Base-by-base conservation (phyloP, 2,329 filamentous ascomycete species). In the Aureobasidium sp. region DNA sequence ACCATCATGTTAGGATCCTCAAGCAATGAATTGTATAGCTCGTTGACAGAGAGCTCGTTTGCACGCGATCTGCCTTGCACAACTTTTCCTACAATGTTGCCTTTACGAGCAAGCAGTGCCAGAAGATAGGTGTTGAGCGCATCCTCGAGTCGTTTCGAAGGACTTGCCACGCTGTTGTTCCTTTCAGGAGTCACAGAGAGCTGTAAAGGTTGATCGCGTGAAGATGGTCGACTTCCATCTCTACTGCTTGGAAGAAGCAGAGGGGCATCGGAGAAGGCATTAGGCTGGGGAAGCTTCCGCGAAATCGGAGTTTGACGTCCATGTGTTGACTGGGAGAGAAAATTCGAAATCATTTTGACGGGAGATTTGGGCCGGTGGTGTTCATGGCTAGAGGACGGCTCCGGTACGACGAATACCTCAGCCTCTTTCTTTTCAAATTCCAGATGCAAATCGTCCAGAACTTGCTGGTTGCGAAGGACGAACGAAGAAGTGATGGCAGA, bases 21-120 rank as follows among this genome's bases (percentile, higher is more conserved):
- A 20, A 96, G 85, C 15, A 97, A 81, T 37, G 86, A 84, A 71
- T 96, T 96, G 76, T 96, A 97, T 1, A 97, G 79, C 68, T 96
- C 91, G 69, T 96, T 96, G 67, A 96, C 88, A 1, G 84, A 79
- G 7, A 93, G 81, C 69, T 92, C 89, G 70, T 96, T 90, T 2
- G 87, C 89, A 32, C 78, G 75, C 12, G 81, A 79, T 63, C 92
- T 83, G 66, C 85, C 87, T 55, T 92, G 83, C 36, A 97, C 78
- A 29, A 85, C 86, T 36, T 88, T 86, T 20, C 89, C 92, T 20
- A 95, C 83, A 63, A 96, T 90, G 69, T 92, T 91, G 36, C 92
- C 92, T 72, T 93, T 95, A 46, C 92, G 86, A 43, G 88, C 87
- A 69, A 94, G 90, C 36, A 97, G 78, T 41, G 89, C 88, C 48